Evolutionary conservation across 352 stramenopile species (phyloP).

Genomic region (Hyphochytrium catenoides): DNA sequence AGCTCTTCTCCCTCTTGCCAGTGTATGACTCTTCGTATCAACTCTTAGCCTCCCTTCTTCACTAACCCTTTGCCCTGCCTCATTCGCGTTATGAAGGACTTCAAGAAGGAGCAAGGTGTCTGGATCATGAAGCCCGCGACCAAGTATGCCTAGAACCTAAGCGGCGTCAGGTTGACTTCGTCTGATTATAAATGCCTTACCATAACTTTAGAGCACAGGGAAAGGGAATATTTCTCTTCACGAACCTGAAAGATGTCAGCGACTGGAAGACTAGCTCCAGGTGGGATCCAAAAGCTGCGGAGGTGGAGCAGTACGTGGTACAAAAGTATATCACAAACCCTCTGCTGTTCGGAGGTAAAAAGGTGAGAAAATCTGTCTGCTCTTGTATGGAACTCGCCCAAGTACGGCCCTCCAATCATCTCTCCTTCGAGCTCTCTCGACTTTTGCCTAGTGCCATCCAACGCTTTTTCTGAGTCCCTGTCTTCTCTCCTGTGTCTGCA

Average conservation of each 20-base stretch:
- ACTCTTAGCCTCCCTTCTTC: too few relatives aligned
- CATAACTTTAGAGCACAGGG: conserved; percentile 37
- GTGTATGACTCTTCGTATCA: too few relatives aligned
- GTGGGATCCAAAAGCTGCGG: conserved; percentile 37
- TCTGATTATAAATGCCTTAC: not conserved
- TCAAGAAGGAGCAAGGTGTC: conserved; percentile 62
- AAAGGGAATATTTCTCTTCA: conserved; percentile 85
- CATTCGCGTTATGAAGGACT: conserved; percentile 21
- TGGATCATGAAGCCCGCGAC: conserved; percentile 94
- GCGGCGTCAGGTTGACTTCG: not conserved
- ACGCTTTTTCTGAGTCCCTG: not conserved
- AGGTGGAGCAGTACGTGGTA: conserved; percentile 75
- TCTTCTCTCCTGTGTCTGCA: too few relatives aligned
- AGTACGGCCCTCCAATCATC: not conserved
- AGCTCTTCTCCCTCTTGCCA: too few relatives aligned
- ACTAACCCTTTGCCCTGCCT: not conserved
- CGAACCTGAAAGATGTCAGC: conserved; percentile 70
- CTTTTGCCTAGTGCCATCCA: not conserved
- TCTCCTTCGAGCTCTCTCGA: not conserved
- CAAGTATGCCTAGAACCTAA: conserved; percentile 20
- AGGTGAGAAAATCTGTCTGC: conserved; percentile 14
- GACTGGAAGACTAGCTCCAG: conserved; percentile 74
- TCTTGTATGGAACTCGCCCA: not conserved
- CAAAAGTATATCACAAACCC: conserved; percentile 80
- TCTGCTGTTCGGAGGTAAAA: conserved; percentile 78